These are phyloP conservation scores for Chaetoceros muelleri DNA, from an alignment of 108 stramenopile species.

Conservation along the genomic window DNA sequence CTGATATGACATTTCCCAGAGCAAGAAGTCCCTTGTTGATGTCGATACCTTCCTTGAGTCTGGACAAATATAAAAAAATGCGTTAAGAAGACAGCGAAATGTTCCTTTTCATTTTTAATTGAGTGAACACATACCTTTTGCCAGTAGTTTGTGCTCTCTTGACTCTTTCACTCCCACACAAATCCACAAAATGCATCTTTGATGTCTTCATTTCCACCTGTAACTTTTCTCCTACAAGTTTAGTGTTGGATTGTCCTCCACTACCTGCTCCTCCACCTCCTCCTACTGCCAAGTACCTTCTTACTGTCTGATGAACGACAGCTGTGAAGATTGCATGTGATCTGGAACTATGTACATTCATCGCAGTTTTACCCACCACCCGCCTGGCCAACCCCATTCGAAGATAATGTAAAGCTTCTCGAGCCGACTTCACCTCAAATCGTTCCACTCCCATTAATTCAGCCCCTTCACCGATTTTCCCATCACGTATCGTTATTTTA, in stretches of 20 bases:
- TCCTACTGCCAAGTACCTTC: conserved; percentile 31
- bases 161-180: conserved; percentile 68
- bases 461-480: conserved; percentile 38
- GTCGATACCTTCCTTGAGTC: conserved; percentile 77
- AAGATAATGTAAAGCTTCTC: conserved; percentile 77
- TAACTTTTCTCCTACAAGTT: not conserved
- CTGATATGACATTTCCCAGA: conserved; percentile 48
- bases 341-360: conserved; percentile 72
- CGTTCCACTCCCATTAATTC: conserved; percentile 83
- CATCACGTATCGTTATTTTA: conserved; percentile 66
- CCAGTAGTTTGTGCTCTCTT: conserved; percentile 65
- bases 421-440: conserved; percentile 51
- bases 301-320: conserved; percentile 52
- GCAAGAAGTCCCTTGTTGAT: conserved; percentile 83
- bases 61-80: not conserved
- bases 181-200: conserved; percentile 68
- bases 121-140: conserved; percentile 22
- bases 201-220: conserved; percentile 14
- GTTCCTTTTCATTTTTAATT: not conserved
- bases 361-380: conserved; percentile 84
- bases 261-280: conserved; percentile 8
- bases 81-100: not conserved
- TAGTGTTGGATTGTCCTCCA: not conserved
- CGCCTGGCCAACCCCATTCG: conserved; percentile 70
- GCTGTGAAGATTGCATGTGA: conserved; percentile 88